phyloP scores from a whole-genome alignment of 129 eudicot genomes.

The Tagetes erecta region DNA sequence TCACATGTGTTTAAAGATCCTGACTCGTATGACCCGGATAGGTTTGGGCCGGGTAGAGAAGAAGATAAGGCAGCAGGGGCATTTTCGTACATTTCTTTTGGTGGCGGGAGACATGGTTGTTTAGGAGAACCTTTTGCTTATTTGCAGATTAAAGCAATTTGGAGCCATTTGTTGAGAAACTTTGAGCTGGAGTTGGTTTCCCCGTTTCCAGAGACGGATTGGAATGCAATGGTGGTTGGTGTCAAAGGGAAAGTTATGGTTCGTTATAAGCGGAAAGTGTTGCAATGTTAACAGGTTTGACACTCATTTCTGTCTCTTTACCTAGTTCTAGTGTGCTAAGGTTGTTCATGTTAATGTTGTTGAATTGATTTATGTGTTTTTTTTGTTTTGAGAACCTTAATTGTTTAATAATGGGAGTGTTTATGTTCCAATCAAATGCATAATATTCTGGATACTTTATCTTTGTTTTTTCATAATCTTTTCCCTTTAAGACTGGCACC shows the following conservation, averaged over 20 bases:
- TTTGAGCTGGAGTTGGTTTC: conserved; percentile 83
- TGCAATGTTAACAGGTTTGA: conserved; percentile 25
- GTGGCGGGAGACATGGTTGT: conserved; percentile 98
- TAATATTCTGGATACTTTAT: conserved; percentile 87
- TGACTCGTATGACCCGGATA: conserved; percentile 82
- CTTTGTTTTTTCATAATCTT: conserved; percentile 94
- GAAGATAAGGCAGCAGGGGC: conserved; percentile 93
- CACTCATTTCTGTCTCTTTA: conserved; percentile 12
- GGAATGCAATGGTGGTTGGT: conserved; percentile 99
- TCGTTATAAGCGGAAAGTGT: conserved; percentile 65
- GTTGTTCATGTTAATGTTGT: conserved; percentile 17
- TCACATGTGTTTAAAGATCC: conserved; percentile 83
- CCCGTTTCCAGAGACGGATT: conserved; percentile 91
- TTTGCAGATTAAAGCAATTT: conserved; percentile 85
- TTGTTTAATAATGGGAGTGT: conserved; percentile 24
- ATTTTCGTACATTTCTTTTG: conserved; percentile 89
- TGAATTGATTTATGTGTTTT: conserved; percentile 23
- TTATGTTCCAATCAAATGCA: not conserved
- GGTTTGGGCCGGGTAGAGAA: conserved; percentile 76
- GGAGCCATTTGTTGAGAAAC: conserved; percentile 92
- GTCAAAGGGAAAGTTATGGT: conserved; percentile 98
- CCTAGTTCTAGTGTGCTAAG: conserved; percentile 29
- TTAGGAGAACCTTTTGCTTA: conserved; percentile 96
- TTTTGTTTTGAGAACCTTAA: not conserved
- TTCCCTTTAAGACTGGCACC: conserved; percentile 92